Percentiles rank a stretch among this genome's conserved stretches.
Conservation (phyloP, 1,284 basidiomycete genomes). For the Bjerkandera adusta region DNA sequence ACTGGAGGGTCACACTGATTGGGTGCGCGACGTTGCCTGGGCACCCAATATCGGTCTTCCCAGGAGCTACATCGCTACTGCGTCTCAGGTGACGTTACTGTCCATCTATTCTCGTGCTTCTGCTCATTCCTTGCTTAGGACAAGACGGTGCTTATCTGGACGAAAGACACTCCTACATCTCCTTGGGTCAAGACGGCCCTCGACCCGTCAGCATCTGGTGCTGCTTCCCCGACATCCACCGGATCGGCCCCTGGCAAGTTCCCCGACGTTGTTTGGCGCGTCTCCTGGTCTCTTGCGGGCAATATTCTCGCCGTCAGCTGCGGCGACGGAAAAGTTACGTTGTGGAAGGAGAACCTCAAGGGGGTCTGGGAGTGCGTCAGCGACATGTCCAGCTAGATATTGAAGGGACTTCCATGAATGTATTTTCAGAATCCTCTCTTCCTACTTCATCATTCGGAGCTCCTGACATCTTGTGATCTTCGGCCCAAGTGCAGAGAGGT, state of each 20-base stretch:
- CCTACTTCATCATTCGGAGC: no score
- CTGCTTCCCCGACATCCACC: conserved; percentile 41
- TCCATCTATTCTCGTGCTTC: conserved; percentile 1
- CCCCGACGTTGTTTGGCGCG: conserved; percentile 95
- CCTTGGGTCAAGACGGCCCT: conserved; percentile 88
- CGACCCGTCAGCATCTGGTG: conserved; percentile 68
- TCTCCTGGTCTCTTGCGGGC: conserved; percentile 95
- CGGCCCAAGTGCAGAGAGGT: no score
- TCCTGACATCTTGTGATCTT: no score
- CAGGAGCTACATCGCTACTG: conserved; percentile 92
- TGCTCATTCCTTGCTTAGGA: conserved; percentile 59
- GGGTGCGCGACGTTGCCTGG: conserved; percentile 98
- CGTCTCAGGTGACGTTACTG: conserved; percentile 85
- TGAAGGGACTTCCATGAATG: no score
- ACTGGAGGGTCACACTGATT: conserved; percentile 91
- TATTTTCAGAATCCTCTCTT: no score
- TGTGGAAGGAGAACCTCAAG: conserved; percentile 98
- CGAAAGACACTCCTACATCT: conserved; percentile 75
- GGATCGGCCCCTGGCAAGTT: conserved; percentile 67
- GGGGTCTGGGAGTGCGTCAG: conserved; percentile 96
- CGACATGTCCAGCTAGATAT: conserved; percentile 76
- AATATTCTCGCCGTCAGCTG: conserved; percentile 97
- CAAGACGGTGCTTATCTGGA: conserved; percentile 94
- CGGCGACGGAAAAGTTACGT: conserved; percentile 95
- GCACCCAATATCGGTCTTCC: conserved; percentile 96